Base-by-base conservation (phyloP, 352 stramenopile species). In the Aphanomyces stellatus region DNA sequence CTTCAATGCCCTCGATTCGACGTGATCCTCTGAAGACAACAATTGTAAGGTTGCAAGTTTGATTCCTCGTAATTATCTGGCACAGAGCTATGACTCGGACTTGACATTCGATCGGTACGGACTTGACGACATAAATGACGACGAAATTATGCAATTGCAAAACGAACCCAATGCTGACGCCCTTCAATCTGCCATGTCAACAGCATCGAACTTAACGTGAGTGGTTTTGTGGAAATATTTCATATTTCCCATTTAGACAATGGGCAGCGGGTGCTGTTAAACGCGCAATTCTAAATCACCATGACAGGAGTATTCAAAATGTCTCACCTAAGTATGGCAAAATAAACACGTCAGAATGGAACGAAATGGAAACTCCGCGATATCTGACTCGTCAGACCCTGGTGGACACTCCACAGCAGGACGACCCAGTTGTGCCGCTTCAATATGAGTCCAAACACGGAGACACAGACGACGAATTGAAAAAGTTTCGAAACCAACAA, bases 191-290 rank as follows among this genome's bases (percentile, higher is more conserved):
- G 85, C 82, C 2, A 87, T 94, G 61, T 72, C 69, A 3, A 94
- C 85, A 13, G 85, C 85, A n/a, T 90, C 85, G 0, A 94, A 94
- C 57, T 74, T 94, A 17, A 94, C 85, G 75, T 86, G 74, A 49
- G 75, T 74, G 4, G 10, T 40, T 64, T 7, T 24, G 48, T 37
- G 41, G 30, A 15, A 1, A 0, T n/a, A 25, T 53, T 65, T 22
- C n/a, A 62, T 27, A 30, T 34, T 62, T 7, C 49, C 51, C 28
- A 51, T 24, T 11, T 51, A 88, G 80, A 3, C 85, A 94, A 82
- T 94, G 85, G 85, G 83, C 85, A 51, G 85, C 84, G 48, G 85
- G 85, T 51, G 85, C 85, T 40, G 83, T 94, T 0, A 75, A 83
- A 51, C 76, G 82, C 55, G 85, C 85, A 7, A 64, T 43, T 65